phyloP scores from a whole-genome alignment of 441 rosid genomes.

The Brassica balearica region DNA sequence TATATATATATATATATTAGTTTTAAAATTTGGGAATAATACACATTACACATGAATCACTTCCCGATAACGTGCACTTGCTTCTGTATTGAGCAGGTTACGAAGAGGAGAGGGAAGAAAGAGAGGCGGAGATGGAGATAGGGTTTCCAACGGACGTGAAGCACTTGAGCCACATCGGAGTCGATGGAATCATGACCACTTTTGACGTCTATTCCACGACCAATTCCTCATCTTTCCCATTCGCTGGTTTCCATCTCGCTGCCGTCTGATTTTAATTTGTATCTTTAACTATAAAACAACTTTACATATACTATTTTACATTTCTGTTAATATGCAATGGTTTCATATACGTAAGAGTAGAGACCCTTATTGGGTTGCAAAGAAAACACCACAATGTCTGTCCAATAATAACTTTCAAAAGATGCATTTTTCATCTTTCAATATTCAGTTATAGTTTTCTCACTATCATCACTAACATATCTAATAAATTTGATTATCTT shows the following conservation, averaged over 20 bases:
- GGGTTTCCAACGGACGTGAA: slow-evolving; percentile 81
- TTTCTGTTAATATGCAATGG: slow-evolving; percentile 4
- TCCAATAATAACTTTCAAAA: background rate
- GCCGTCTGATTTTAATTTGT: slow-evolving; percentile 22
- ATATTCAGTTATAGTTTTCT: no score
- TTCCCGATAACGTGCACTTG: background rate
- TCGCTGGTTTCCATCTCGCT: slow-evolving; percentile 31
- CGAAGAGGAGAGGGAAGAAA: slow-evolving; percentile 50
- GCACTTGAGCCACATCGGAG: slow-evolving; percentile 77
- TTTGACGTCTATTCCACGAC: slow-evolving; percentile 20
- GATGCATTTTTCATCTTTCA: slow-evolving; percentile 8
- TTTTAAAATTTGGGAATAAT: no score
- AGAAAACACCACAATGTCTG: slow-evolving; percentile 7
- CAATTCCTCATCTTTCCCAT: slow-evolving; percentile 34
- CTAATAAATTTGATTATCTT: no score
- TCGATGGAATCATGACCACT: slow-evolving; percentile 54
- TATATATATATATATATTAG: no score
- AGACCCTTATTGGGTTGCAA: background rate
- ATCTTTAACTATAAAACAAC: no score
- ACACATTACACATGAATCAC: background rate
- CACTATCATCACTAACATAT: no score
- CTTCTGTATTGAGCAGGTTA: slow-evolving; percentile 38
- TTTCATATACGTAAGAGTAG: background rate
- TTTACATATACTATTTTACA: background rate
- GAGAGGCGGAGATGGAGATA: slow-evolving; percentile 63